Evolutionary conservation across 2,329 filamentous ascomycete species (phyloP).

Genomic region (Acephala macrosclerotiorum): DNA sequence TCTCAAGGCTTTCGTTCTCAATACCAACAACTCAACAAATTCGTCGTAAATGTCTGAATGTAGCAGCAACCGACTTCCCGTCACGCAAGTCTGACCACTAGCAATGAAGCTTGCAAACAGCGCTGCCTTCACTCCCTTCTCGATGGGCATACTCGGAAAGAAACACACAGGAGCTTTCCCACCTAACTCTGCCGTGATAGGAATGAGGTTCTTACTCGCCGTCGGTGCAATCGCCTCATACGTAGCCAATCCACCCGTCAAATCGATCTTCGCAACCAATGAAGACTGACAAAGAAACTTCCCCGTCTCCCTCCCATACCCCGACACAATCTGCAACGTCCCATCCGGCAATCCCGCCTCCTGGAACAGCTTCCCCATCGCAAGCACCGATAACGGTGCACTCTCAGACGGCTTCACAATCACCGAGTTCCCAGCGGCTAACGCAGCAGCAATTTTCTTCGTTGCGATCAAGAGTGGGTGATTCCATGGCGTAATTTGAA

Average conservation of each 20-base stretch:
- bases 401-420: constrained; percentile 49
- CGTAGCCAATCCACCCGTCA: constrained; percentile 71
- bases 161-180: constrained; percentile 71
- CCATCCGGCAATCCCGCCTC: constrained; percentile 52
- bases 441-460: constrained; percentile 49
- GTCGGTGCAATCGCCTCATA: constrained; percentile 68
- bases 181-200: constrained; percentile 75
- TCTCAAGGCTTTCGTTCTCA: constrained; percentile 54
- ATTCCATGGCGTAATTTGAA: constrained; percentile 65
- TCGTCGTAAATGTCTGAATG: constrained; percentile 49
- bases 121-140: constrained; percentile 65
- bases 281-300: constrained; percentile 63
- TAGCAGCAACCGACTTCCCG: constrained; percentile 60
- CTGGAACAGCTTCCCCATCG: constrained; percentile 49
- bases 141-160: constrained; percentile 67
- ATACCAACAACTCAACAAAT: constrained; percentile 46
- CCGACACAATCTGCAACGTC: constrained; percentile 56
- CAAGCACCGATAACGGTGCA: constrained; percentile 51
- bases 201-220: constrained; percentile 65
- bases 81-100: constrained; percentile 63
- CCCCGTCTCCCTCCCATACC: constrained; percentile 60
- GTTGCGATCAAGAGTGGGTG: constrained; percentile 64
- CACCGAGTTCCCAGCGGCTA: constrained; percentile 47
- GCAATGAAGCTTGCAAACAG: constrained; percentile 56
- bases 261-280: constrained; percentile 68